Base-by-base conservation (phyloP, 805 yeast genomes). In the Dipodascus albidus region DNA sequence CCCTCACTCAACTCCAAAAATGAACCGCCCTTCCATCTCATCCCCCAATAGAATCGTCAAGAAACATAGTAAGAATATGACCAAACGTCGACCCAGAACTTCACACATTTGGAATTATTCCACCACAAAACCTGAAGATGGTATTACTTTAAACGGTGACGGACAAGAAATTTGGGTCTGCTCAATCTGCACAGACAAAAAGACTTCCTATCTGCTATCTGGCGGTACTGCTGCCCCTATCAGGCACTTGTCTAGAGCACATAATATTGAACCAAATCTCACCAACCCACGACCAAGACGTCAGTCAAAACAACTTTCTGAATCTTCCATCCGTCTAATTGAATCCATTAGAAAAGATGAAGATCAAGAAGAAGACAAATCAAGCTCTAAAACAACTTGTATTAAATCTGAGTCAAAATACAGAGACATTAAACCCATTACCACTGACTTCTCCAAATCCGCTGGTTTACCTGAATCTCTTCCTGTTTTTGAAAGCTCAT, bases 191-290 rank as follows among this genome's bases (percentile, higher is more conserved):
- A 38, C 44, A 38, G 44, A 38, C 44, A 38, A 38, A 17, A 14
- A 38, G 20, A 38, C 44, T 19, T 38, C 44, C 17, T 38, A 38
- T 14, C 44, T 38, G 44, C 44, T 38, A 38, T 38, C 44, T 14
- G 44, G 44, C n/a, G 44, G 44, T 6, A 38, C 44, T 6, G 44
- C 44, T 38, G 44, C 44, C n/a, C 44, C 44, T 6, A 38, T 38
- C 20, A 38, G 44, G 44, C 44, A 38, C 15, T 38, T 38, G 44
- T 38, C 44, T 38, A 38, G 44, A 38, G 20, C 20, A 4, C 44
- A 38, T 17, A 38, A 38, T 38, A 38, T 38, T 38, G 44, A 38
- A 17, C 44, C 44, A 4, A 38, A 38, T 17, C 44, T 38, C 6
- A 19, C 44, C 6, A 38, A 14, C 44, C 44, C 44, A 38, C 17